Conservation (phyloP, 2,329 filamentous ascomycete species). For the Trichoderma semiorbis region DNA sequence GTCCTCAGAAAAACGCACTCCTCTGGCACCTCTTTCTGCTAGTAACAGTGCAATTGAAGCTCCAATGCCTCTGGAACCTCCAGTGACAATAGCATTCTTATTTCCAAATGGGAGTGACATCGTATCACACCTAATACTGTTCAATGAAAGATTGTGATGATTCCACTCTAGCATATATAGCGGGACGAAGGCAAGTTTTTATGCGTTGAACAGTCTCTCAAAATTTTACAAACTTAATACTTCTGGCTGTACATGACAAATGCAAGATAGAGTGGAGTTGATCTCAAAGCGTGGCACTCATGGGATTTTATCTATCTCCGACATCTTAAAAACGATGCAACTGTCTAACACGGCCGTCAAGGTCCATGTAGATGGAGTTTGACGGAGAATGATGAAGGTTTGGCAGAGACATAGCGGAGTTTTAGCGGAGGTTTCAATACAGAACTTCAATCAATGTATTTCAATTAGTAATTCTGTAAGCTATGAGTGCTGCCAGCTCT, state of each 20-base stretch:
- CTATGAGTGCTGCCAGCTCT: not conserved
- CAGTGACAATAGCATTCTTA: slow-evolving; percentile 18
- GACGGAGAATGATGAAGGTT: not conserved
- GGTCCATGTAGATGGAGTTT: not conserved
- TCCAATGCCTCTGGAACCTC: slow-evolving; percentile 16
- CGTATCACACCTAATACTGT: not conserved
- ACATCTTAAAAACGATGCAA: not conserved
- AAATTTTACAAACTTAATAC: not conserved
- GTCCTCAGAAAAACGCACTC: not conserved
- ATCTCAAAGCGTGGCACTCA: not conserved
- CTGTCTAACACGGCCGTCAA: not conserved
- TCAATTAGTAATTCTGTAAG: not conserved
- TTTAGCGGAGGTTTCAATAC: not conserved
- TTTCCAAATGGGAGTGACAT: not conserved
- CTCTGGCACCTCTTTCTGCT: slow-evolving; percentile 9
- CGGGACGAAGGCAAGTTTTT: not conserved
- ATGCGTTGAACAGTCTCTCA: not conserved
- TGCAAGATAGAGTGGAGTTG: not conserved
- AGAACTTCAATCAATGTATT: not conserved
- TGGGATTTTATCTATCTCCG: not conserved
- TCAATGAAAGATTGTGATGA: not conserved
- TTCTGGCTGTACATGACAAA: not conserved
- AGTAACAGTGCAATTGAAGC: slow-evolving; percentile 13
- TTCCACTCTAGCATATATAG: not conserved
- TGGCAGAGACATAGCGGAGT: not conserved